These are phyloP conservation scores for Aspergillus quadrilineatus DNA, from an alignment of 2,329 filamentous ascomycete species.

Conservation along the genomic window DNA sequence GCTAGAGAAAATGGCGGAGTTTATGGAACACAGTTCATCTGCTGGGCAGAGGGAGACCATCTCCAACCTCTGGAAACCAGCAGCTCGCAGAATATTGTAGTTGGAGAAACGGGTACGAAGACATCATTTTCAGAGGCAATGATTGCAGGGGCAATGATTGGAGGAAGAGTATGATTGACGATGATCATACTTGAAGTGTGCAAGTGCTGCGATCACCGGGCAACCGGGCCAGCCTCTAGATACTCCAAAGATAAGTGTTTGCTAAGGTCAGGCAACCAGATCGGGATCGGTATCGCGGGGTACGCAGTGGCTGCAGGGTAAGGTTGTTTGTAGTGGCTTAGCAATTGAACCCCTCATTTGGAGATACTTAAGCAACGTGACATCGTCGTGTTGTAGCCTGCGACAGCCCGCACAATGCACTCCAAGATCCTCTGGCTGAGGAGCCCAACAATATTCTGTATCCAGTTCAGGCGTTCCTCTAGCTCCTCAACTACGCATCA, in stretches of 20 bases:
- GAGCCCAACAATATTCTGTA: not conserved
- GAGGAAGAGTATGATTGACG: no score
- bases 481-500: constrained; percentile 13
- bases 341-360: constrained; percentile 9
- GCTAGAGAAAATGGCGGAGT: not conserved
- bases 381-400: not conserved
- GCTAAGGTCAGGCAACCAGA: not conserved
- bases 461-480: constrained; percentile 2
- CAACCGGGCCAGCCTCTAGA: not conserved
- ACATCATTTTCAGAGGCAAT: not conserved
- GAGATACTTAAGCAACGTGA: constrained; percentile 5
- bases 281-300: not conserved
- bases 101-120: not conserved
- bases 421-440: constrained; percentile 1
- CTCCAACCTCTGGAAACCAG: not conserved
- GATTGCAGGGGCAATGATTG: not conserved
- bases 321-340: constrained; percentile 6
- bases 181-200: not conserved
- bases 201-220: not conserved
- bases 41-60: not conserved
- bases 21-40: not conserved
- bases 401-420: not conserved
- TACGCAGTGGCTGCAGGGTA: not conserved
- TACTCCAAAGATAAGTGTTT: not conserved
- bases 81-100: not conserved